These are phyloP conservation scores for Boletus coccyginus DNA, from an alignment of 768 basidiomycete genomes.

Conservation along the genomic window DNA sequence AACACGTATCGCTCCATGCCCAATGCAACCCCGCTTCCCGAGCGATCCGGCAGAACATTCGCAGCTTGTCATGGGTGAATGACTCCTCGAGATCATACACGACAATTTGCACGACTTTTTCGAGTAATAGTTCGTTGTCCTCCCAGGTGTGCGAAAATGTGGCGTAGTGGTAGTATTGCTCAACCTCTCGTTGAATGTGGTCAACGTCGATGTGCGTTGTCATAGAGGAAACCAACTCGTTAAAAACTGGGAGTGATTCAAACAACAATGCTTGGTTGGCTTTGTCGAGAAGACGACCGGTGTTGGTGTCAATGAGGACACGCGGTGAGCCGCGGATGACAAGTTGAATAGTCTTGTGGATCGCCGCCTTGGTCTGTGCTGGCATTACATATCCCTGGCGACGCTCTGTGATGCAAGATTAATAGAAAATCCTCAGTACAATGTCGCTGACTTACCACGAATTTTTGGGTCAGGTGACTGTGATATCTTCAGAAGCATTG, in stretches of 20 bases:
- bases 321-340: too few species aligned
- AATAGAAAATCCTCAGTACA: too few species aligned
- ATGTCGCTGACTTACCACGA: too few species aligned
- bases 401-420: too few species aligned
- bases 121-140: neutral
- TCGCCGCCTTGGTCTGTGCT: too few species aligned
- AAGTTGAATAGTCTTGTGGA: too few species aligned
- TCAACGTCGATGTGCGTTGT: neutral
- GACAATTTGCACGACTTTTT: neutral
- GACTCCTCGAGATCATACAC: neutral
- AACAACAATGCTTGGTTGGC: neutral
- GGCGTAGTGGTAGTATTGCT: neutral
- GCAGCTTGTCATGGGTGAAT: constrained; percentile 1
- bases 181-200: neutral
- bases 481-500: too few species aligned
- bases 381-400: too few species aligned
- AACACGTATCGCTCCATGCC: constrained; percentile 9
- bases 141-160: constrained; percentile 1
- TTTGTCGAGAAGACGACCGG: neutral
- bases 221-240: neutral
- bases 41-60: constrained; percentile 3
- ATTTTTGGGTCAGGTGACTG: too few species aligned
- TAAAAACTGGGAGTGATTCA: neutral
- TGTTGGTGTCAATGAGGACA: too few species aligned
- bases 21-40: neutral